Conservation (phyloP, 2,329 filamentous ascomycete genomes). For the Cladobotryum mycophilum region DNA sequence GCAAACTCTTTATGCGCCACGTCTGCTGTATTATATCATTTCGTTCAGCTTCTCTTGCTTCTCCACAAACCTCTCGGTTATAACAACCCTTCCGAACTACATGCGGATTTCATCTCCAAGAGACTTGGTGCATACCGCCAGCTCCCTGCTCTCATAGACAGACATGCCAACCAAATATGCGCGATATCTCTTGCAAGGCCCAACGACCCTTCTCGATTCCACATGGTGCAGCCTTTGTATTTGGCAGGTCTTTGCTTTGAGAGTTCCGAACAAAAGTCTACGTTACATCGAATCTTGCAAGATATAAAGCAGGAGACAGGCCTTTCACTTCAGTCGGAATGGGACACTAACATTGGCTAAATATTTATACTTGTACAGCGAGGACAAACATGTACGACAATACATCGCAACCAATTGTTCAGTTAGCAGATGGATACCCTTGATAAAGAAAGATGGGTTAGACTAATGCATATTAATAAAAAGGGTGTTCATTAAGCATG, state of each 20-base stretch:
- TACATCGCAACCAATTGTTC: too few relatives aligned
- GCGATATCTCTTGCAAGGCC: slow-evolving; percentile 10
- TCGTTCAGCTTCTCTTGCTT: slow-evolving; percentile 13
- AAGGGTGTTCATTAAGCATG: too few relatives aligned
- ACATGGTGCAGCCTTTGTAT: slow-evolving; percentile 11
- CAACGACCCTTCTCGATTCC: slow-evolving; percentile 6
- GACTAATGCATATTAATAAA: too few relatives aligned
- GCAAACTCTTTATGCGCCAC: slow-evolving; percentile 15
- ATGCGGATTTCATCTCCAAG: slow-evolving; percentile 6
- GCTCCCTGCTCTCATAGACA: slow-evolving; percentile 6
- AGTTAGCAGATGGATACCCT: too few relatives aligned
- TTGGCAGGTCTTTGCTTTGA: slow-evolving; percentile 13
- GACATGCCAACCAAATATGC: slow-evolving; percentile 11
- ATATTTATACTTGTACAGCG: too few relatives aligned
- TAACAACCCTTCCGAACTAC: not conserved
- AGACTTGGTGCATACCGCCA: slow-evolving; percentile 8
- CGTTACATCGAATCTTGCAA: slow-evolving; percentile 6
- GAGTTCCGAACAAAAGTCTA: slow-evolving; percentile 5
- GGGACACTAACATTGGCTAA: too few relatives aligned
- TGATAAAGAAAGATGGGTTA: too few relatives aligned
- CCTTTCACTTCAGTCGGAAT: not conserved
- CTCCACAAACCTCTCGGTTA: slow-evolving; percentile 11
- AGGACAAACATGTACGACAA: too few relatives aligned
- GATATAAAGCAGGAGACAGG: slow-evolving; percentile 9
- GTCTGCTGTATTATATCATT: slow-evolving; percentile 14